Conservation (phyloP, 768 basidiomycete genomes). For the Kwoniella sp. region DNA sequence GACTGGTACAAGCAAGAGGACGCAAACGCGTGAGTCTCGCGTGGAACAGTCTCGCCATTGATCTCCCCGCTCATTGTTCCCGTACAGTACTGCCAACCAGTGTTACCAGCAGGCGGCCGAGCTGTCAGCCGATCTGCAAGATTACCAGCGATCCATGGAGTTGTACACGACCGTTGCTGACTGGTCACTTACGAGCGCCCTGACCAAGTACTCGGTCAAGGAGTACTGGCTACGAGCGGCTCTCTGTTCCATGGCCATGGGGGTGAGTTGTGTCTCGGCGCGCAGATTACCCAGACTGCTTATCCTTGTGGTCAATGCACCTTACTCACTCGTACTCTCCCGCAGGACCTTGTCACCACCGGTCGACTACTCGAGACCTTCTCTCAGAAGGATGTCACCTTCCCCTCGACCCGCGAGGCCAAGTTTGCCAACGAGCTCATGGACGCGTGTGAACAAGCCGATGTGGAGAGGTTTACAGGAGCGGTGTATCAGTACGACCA, state of each 20-base stretch:
- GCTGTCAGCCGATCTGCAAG: constrained; percentile 79
- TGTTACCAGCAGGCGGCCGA: constrained; percentile 97
- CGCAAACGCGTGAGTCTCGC: constrained; percentile 72
- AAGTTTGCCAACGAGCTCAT: constrained; percentile 76
- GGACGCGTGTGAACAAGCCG: constrained; percentile 70
- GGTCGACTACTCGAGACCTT: constrained; percentile 75
- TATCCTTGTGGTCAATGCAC: too few species aligned
- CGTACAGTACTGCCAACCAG: constrained; percentile 79
- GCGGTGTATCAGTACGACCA: constrained; percentile 91
- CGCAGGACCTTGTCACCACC: constrained; percentile 77
- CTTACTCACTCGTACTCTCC: too few species aligned
- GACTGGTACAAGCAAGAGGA: constrained; percentile 99
- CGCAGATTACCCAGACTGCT: too few species aligned
- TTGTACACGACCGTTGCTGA: constrained; percentile 87
- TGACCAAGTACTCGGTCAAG: constrained; percentile 98
- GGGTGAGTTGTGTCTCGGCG: too few species aligned
- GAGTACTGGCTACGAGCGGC: constrained; percentile 89
- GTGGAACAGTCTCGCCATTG: background rate
- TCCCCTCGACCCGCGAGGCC: constrained; percentile 81
- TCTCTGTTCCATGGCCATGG: constrained; percentile 82
- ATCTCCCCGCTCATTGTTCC: background rate
- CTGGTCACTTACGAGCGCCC: constrained; percentile 67
- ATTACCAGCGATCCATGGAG: constrained; percentile 77
- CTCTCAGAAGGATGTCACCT: constrained; percentile 74
- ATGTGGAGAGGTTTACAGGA: constrained; percentile 69